Percentiles rank a stretch among this genome's conserved stretches.
Evolutionary conservation across 163 green algal species (phyloP).

Genomic region (Chlorella variabilis): DNA sequence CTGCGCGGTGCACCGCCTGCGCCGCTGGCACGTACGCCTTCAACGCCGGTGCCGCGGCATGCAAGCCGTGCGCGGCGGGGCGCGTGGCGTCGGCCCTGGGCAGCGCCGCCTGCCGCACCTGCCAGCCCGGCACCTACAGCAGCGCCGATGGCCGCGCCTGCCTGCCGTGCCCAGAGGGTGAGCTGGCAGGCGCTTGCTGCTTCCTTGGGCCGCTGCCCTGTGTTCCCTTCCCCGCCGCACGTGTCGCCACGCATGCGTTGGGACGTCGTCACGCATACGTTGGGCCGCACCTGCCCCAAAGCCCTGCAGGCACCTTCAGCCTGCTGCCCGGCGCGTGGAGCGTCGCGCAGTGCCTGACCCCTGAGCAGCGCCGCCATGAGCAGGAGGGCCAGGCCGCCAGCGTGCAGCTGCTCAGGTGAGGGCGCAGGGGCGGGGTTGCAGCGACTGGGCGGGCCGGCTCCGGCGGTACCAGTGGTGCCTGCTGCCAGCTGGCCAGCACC

Average conservation of each 20-base stretch:
- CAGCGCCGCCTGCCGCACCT: conserved; percentile 43
- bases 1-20: conserved; percentile 9
- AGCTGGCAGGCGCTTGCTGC: too few relatives aligned
- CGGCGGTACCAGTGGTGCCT: neutral
- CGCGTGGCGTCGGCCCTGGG: conserved; percentile 12
- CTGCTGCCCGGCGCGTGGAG: conserved; percentile 41
- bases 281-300: too few relatives aligned
- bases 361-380: conserved; percentile 16
- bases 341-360: conserved; percentile 18
- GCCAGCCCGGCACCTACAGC: conserved; percentile 40
- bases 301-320: conserved; percentile 29
- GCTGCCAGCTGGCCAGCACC: too few relatives aligned
- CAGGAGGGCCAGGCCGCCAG: conserved; percentile 29
- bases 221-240: neutral
- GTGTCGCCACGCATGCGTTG: too few relatives aligned
- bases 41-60: neutral
- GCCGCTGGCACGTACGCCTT: conserved; percentile 2
- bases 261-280: too few relatives aligned
- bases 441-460: neutral
- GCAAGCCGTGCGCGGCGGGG: conserved; percentile 18
- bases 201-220: too few relatives aligned
- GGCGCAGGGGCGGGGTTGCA: neutral
- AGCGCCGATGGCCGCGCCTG: conserved; percentile 21
- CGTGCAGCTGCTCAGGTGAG: conserved; percentile 20
- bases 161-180: conserved; percentile 42